phyloP scores from a whole-genome alignment of 2,329 filamentous ascomycete species.

The Penicillium verrucosum region DNA sequence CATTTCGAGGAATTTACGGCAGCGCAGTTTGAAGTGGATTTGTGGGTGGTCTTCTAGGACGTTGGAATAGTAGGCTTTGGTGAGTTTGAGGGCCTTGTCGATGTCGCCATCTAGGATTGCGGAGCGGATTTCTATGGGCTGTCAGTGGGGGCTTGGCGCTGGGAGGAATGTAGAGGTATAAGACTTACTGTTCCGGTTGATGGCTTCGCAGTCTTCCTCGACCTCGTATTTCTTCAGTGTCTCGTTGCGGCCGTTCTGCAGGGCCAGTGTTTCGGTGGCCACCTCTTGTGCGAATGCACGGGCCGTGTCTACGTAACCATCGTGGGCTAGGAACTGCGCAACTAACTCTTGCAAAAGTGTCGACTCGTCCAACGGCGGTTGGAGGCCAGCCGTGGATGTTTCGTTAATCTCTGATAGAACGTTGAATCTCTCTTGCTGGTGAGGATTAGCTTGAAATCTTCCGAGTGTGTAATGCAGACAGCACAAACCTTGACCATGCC shows the following conservation, averaged over 20 bases:
- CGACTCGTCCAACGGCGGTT: slow-evolving; percentile 66
- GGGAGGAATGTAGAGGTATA: background rate
- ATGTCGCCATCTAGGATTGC: slow-evolving; percentile 91
- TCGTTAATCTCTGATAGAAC: slow-evolving; percentile 62
- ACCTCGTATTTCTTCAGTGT: slow-evolving; percentile 61
- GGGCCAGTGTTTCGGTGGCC: slow-evolving; percentile 65
- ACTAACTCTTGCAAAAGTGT: slow-evolving; percentile 78
- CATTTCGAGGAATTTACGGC: slow-evolving; percentile 94
- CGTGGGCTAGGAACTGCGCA: slow-evolving; percentile 86
- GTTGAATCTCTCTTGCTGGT: slow-evolving; percentile 58
- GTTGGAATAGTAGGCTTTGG: slow-evolving; percentile 71
- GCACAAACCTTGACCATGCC: slow-evolving; percentile 69
- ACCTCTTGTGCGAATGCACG: slow-evolving; percentile 83
- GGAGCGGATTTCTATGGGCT: slow-evolving; percentile 67
- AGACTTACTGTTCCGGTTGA: slow-evolving; percentile 74
- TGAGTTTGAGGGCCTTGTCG: slow-evolving; percentile 81
- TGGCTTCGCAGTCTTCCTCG: slow-evolving; percentile 79
- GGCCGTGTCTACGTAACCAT: slow-evolving; percentile 92
- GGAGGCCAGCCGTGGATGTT: slow-evolving; percentile 58
- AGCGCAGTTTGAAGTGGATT: slow-evolving; percentile 83
- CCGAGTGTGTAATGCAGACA: background rate
- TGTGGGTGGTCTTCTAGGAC: slow-evolving; percentile 77
- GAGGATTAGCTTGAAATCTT: slow-evolving; percentile 7
- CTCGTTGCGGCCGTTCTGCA: slow-evolving; percentile 56
- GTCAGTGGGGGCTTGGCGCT: background rate